Evolutionary conservation across 768 basidiomycete species (phyloP).

Genomic region (Pilatotrama ljubarskyi): DNA sequence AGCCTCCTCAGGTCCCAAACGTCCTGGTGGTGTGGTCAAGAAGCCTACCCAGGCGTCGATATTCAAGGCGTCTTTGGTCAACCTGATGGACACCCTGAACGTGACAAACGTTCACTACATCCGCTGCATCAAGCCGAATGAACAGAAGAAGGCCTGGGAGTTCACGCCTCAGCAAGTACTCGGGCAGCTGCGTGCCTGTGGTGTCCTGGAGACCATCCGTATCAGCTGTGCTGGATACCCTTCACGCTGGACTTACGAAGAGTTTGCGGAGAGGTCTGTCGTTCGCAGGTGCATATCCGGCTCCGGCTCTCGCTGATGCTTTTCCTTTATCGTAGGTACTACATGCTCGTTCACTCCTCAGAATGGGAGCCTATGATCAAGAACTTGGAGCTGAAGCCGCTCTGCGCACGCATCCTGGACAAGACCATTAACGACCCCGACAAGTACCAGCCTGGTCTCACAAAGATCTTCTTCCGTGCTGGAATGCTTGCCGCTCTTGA

Average conservation of each 20-base stretch:
- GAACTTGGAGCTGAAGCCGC: constrained; percentile 70
- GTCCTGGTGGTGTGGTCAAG: constrained; percentile 66
- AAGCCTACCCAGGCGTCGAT: constrained; percentile 99
- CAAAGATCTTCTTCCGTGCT: constrained; percentile 98
- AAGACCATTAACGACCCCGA: constrained; percentile 89
- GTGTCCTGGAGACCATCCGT: constrained; percentile 97
- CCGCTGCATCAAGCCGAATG: constrained; percentile 99
- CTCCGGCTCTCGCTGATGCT: not conserved
- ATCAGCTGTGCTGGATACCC: constrained; percentile 99
- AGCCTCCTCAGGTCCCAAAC: constrained; percentile 48
- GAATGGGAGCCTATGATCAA: constrained; percentile 88
- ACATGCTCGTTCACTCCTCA: constrained; percentile 89
- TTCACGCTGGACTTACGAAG: constrained; percentile 96
- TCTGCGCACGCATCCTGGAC: constrained; percentile 84
- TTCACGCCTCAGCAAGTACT: constrained; percentile 95
- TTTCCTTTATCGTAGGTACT: constrained; percentile 63
- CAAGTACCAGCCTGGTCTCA: constrained; percentile 96
- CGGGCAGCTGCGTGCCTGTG: constrained; percentile 93
- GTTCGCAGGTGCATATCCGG: not conserved
- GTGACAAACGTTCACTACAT: constrained; percentile 99
- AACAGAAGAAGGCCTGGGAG: constrained; percentile 95
- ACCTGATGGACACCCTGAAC: constrained; percentile 95
- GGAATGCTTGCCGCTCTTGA: constrained; percentile 98
- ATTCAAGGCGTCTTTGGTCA: constrained; percentile 93
- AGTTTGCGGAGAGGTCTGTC: constrained; percentile 92